phyloP scores from a whole-genome alignment of 2,329 filamentous ascomycete species.

The Epichloe sp. region DNA sequence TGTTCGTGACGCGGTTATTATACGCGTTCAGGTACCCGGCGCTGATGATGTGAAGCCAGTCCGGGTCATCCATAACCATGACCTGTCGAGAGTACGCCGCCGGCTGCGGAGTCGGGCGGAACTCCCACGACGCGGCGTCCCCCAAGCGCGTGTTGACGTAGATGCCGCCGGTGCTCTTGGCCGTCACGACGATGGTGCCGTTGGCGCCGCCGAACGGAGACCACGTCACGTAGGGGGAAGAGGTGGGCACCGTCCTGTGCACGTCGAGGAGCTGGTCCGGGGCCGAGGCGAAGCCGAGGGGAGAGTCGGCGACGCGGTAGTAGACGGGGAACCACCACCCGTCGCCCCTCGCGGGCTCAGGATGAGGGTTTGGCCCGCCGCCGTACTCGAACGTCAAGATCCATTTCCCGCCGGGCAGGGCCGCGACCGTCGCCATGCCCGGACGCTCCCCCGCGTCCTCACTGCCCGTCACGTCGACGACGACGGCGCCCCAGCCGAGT shows the following conservation, averaged over 20 bases:
- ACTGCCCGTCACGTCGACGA: background rate
- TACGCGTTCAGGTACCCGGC: background rate
- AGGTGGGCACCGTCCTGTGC: background rate
- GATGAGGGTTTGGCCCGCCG: background rate
- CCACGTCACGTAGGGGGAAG: background rate
- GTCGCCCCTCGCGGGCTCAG: too few relatives aligned
- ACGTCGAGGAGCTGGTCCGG: background rate
- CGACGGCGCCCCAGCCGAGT: background rate
- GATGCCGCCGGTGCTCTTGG: background rate
- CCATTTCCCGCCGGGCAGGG: background rate
- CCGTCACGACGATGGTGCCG: background rate
- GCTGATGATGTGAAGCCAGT: background rate
- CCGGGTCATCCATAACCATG: background rate
- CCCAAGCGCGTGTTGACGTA: background rate
- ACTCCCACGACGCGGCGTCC: background rate
- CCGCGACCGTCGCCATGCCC: background rate
- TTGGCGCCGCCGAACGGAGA: background rate
- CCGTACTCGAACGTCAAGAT: constrained; percentile 1
- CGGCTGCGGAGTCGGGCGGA: background rate
- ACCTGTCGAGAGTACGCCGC: background rate
- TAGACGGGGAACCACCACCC: background rate
- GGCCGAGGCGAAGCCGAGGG: background rate
- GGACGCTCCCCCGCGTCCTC: background rate
- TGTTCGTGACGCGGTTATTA: background rate
- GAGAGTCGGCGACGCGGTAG: background rate